Evolutionary conservation across 306 rosid genomes (phyloP).

Genomic region (Prunus mume): DNA sequence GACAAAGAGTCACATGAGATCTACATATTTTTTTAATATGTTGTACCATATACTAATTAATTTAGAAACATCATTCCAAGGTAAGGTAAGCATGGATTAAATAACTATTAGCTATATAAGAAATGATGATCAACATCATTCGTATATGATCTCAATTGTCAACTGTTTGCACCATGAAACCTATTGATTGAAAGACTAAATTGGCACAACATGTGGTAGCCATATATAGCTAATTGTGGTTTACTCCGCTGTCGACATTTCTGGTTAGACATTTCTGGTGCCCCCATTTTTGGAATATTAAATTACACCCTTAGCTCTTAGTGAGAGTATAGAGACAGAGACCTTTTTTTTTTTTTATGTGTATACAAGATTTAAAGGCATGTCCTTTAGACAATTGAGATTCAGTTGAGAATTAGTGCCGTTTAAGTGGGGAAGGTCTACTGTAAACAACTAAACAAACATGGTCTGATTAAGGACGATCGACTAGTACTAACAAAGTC

Average conservation of each 20-base stretch:
- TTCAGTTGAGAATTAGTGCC: too few species aligned
- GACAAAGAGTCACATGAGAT: not conserved
- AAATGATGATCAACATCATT: not conserved
- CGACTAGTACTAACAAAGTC: not conserved
- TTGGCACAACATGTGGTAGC: too few species aligned
- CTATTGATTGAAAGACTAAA: too few species aligned
- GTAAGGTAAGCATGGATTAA: not conserved
- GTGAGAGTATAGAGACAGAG: not conserved
- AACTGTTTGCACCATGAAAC: too few species aligned
- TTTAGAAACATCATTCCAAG: not conserved
- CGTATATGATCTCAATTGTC: not conserved
- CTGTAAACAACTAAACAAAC: slow-evolving; percentile 2
- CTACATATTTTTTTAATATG: not conserved
- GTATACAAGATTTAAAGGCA: too few species aligned
- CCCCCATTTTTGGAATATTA: too few species aligned
- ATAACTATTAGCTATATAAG: not conserved
- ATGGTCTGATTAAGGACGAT: not conserved
- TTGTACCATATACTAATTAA: not conserved
- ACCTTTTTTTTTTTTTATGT: too few species aligned
- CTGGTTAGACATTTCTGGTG: too few species aligned
- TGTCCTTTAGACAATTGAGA: too few species aligned
- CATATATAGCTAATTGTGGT: too few species aligned
- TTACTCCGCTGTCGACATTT: too few species aligned
- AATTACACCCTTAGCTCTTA: not conserved
- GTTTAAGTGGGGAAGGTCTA: slow-evolving; percentile 18